Percentiles rank a stretch among this genome's conserved stretches.
Conservation (phyloP, 495 filamentous ascomycete genomes). For the Penicillium cataractarum region DNA sequence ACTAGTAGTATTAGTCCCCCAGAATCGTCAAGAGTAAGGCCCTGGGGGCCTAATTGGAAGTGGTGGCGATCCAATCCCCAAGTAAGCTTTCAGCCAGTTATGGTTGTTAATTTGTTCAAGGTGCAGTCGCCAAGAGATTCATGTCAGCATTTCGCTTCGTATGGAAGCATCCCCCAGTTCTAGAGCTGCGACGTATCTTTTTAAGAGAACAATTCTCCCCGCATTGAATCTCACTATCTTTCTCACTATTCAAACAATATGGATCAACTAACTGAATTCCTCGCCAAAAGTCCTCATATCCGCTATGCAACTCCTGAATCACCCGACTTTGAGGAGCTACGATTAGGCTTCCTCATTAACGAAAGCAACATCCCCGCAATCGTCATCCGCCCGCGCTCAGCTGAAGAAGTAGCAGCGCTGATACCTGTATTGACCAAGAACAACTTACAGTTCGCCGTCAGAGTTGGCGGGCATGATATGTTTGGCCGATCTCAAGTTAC, state of each 20-base stretch:
- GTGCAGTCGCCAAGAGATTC: not conserved
- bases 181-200: not conserved
- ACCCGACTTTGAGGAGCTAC: slow-evolving; percentile 11
- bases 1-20: too few species aligned
- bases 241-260: not conserved
- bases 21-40: too few species aligned
- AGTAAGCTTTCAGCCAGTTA: not conserved
- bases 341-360: slow-evolving; percentile 18
- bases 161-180: not conserved
- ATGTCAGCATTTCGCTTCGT: not conserved
- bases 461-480: slow-evolving; percentile 43
- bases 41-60: not conserved
- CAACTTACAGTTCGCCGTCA: slow-evolving; percentile 35
- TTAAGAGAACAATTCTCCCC: not conserved
- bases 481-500: slow-evolving; percentile 30
- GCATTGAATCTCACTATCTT: not conserved
- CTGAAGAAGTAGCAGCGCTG: slow-evolving; percentile 36
- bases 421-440: slow-evolving; percentile 25
- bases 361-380: slow-evolving; percentile 12
- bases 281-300: slow-evolving; percentile 16
- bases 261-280: slow-evolving; percentile 19
- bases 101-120: not conserved
- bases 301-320: slow-evolving; percentile 13
- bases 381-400: slow-evolving; percentile 35
- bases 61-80: not conserved